A percentile compares a stretch with the other conserved stretches of the same genome.
Conservation (phyloP, 495 filamentous ascomycete genomes). For the Aspergillus baeticus region DNA sequence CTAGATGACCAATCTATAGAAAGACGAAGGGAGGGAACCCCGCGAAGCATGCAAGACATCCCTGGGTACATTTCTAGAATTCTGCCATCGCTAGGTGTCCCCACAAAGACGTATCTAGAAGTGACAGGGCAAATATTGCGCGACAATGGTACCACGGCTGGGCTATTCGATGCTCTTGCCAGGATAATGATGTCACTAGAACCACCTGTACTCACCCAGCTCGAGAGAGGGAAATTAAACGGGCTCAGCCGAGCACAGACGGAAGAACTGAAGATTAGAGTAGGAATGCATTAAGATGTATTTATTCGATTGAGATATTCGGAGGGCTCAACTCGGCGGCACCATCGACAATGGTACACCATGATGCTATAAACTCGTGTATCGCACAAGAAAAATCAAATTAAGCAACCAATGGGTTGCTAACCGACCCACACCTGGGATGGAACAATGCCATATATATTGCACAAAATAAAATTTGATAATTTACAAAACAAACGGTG, state of each 20-base stretch:
- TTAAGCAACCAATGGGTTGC: not conserved
- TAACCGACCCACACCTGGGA: not conserved
- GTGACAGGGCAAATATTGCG: conserved; percentile 11
- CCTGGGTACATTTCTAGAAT: conserved; percentile 15
- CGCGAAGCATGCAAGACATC: not conserved
- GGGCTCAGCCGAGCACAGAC: conserved; percentile 37
- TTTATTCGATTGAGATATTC: not conserved
- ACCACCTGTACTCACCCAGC: conserved; percentile 41
- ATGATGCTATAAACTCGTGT: not conserved
- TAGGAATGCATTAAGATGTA: conserved; percentile 17
- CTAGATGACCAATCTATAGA: not conserved
- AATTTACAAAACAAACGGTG: conserved; percentile 37
- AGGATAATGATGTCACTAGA: conserved; percentile 37
- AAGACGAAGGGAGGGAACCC: not conserved
- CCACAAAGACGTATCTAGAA: conserved; percentile 9
- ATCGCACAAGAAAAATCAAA: not conserved
- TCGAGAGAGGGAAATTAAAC: conserved; percentile 42
- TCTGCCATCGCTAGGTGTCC: conserved; percentile 9
- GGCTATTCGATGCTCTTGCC: conserved; percentile 28
- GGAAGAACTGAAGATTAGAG: conserved; percentile 26
- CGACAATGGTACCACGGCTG: conserved; percentile 21
- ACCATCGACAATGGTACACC: not conserved
- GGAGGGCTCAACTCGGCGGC: not conserved
- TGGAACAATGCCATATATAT: conserved; percentile 12
- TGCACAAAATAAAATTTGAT: conserved; percentile 17